Conservation (phyloP, 2,329 filamentous ascomycete genomes). For the Taxawa tesnikishii region DNA sequence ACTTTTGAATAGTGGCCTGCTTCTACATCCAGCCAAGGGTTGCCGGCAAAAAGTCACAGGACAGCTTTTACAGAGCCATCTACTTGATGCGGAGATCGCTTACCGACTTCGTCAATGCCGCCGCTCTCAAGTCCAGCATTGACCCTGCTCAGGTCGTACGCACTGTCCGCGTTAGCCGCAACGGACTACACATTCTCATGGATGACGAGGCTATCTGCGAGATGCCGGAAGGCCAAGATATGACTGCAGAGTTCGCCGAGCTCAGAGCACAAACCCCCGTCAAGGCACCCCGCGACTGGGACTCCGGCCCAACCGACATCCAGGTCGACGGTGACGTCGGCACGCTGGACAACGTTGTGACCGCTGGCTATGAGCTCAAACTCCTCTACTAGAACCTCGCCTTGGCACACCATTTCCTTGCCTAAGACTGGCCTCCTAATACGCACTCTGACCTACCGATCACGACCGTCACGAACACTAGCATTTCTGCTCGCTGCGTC, state of each 20-base stretch:
- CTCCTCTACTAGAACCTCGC: constrained; percentile 35
- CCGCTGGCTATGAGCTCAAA: constrained; percentile 35
- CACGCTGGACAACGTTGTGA: constrained; percentile 28
- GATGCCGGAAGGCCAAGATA: constrained; percentile 81
- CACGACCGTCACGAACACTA: neutral
- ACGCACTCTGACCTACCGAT: too few species aligned
- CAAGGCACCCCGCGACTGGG: constrained; percentile 39
- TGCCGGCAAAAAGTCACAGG: constrained; percentile 33
- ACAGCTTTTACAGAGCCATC: constrained; percentile 67
- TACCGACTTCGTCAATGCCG: constrained; percentile 57
- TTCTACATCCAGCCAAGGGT: constrained; percentile 62
- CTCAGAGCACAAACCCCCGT: constrained; percentile 26
- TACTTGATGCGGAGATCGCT: constrained; percentile 71
- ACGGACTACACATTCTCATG: constrained; percentile 70
- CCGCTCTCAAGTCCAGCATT: constrained; percentile 70
- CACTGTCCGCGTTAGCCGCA: constrained; percentile 58
- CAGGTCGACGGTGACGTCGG: constrained; percentile 36
- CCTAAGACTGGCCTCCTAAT: too few species aligned
- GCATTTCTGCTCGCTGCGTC: neutral
- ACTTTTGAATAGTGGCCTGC: constrained; percentile 62
- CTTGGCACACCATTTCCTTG: too few species aligned
- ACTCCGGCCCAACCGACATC: constrained; percentile 33
- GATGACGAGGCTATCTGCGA: constrained; percentile 83
- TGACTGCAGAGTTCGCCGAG: constrained; percentile 59
- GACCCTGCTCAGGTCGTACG: constrained; percentile 60